phyloP scores from a whole-genome alignment of 2,329 filamentous ascomycete genomes.

The Botrytis galanthina region DNA sequence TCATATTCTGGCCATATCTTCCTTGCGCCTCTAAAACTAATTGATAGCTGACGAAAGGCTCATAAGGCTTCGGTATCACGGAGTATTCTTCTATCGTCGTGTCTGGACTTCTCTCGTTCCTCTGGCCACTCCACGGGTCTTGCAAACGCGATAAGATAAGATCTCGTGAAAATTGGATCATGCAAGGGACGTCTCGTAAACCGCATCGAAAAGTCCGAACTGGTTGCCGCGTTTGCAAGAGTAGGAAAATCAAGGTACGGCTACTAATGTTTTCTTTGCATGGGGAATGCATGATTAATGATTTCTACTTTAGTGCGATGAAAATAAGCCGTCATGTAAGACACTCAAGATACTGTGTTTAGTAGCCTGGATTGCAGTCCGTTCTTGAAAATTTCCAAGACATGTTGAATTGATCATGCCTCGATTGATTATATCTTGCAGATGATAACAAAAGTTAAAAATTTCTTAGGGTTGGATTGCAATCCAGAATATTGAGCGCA shows the following conservation, averaged over 20 bases:
- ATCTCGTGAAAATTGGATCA: neutral
- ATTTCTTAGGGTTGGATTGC: neutral
- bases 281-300: neutral
- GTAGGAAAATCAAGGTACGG: conserved; percentile 44
- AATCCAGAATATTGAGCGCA: neutral
- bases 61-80: neutral
- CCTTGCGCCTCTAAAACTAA: neutral
- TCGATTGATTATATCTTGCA: neutral
- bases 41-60: neutral
- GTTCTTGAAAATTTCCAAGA: neutral
- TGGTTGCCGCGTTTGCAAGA: conserved; percentile 43
- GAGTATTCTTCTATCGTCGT: neutral
- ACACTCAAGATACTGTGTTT: neutral
- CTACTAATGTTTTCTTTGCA: neutral
- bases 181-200: conserved; percentile 17
- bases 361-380: neutral
- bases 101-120: neutral
- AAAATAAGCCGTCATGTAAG: conserved; percentile 41
- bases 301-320: conserved; percentile 41
- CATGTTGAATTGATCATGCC: neutral
- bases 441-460: neutral
- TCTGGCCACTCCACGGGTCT: neutral
- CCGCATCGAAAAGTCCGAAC: conserved; percentile 40
- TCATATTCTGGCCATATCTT: neutral
- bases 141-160: neutral